Evolutionary conservation across 257 asterid species (phyloP).

Genomic region (Petunia axillaris): DNA sequence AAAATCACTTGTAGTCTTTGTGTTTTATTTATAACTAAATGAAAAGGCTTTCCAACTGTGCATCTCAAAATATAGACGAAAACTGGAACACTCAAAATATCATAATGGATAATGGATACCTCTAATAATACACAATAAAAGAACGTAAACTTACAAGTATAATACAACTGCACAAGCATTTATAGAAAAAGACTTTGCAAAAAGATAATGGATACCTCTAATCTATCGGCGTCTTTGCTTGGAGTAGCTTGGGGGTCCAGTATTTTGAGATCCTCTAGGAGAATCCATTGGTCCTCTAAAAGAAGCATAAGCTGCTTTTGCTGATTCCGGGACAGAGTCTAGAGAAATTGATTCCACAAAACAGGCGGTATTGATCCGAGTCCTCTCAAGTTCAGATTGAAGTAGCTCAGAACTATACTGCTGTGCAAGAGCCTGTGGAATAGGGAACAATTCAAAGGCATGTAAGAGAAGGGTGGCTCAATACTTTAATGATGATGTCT

Average conservation of each 20-base stretch:
- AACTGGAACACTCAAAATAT: neutral
- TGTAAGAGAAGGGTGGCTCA: neutral
- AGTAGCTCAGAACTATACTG: conserved; percentile 88
- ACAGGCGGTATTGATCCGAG: conserved; percentile 91
- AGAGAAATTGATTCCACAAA: conserved; percentile 81
- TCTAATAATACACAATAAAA: too few species aligned
- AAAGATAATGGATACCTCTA: conserved; percentile 22
- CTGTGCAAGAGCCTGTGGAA: conserved; percentile 84
- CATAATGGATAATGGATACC: too few species aligned
- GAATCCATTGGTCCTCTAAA: conserved; percentile 76
- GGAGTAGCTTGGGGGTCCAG: conserved; percentile 74
- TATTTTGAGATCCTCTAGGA: conserved; percentile 55
- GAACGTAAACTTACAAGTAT: neutral
- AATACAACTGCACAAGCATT: conserved; percentile 4
- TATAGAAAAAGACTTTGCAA: neutral
- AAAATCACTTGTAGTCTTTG: neutral
- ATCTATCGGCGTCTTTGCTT: conserved; percentile 82
- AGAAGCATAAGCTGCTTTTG: conserved; percentile 97
- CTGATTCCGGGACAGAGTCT: conserved; percentile 91
- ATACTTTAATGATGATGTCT: neutral
- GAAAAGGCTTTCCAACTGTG: neutral
- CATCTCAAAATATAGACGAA: neutral
- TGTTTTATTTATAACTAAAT: neutral
- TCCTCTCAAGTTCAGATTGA: conserved; percentile 91
- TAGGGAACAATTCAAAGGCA: conserved; percentile 21